phyloP scores from a whole-genome alignment of 495 filamentous ascomycete species.

The Elaphomyces granulatus region DNA sequence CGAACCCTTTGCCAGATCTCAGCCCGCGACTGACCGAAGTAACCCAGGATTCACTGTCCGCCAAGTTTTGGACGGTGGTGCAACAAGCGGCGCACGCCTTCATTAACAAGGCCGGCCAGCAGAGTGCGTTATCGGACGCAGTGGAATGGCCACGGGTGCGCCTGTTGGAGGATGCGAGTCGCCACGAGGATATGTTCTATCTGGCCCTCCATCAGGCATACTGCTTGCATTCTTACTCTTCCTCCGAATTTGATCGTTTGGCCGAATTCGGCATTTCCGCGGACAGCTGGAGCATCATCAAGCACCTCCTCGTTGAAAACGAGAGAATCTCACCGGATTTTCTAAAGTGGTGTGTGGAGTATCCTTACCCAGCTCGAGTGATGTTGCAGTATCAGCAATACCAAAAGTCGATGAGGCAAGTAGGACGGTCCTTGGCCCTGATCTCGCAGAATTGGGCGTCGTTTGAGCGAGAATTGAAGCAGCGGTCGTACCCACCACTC shows the following conservation, averaged over 20 bases:
- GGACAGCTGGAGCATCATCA: conserved; percentile 16
- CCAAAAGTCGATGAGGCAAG: conserved; percentile 13
- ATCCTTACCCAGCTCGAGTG: conserved; percentile 28
- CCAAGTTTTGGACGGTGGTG: conserved; percentile 9
- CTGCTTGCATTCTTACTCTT: conserved; percentile 31
- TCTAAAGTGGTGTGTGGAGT: conserved; percentile 37
- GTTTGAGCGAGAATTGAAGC: conserved; percentile 19
- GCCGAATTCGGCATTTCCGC: conserved; percentile 10
- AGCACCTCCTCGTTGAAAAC: conserved; percentile 24
- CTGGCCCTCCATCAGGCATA: conserved; percentile 55
- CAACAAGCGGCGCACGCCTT: conserved; percentile 7
- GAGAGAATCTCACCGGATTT: conserved; percentile 18
- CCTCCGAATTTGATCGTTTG: conserved; percentile 9
- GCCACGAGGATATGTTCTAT: conserved; percentile 43
- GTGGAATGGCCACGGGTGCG: conserved; percentile 39
- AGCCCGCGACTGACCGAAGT: background rate
- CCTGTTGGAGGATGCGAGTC: conserved; percentile 44
- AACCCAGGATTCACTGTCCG: background rate
- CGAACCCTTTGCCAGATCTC: background rate
- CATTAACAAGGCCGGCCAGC: conserved; percentile 4
- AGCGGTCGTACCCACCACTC: conserved; percentile 39
- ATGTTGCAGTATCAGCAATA: conserved; percentile 16
- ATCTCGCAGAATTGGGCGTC: conserved; percentile 17
- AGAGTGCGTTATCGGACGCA: conserved; percentile 7
- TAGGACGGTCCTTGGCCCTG: conserved; percentile 22